Evolutionary conservation across 2,329 filamentous ascomycete genomes (phyloP).

Genomic region (Fusarium sterilihyphosum): DNA sequence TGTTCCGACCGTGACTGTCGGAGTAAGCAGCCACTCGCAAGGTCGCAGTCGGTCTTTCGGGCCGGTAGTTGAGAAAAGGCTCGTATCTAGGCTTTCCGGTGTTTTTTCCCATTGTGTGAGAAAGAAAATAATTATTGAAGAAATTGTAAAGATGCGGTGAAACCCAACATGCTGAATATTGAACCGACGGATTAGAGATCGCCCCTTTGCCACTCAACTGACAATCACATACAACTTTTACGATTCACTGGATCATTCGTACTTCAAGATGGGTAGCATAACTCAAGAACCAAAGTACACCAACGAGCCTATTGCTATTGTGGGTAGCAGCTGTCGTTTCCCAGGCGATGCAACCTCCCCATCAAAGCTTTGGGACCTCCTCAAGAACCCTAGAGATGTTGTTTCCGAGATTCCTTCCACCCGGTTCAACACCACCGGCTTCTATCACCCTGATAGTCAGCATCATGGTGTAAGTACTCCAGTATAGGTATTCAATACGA

Average conservation of each 20-base stretch:
- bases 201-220: not conserved
- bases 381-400: not conserved
- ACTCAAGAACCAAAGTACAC: not conserved
- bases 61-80: not conserved
- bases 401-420: not conserved
- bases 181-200: not conserved
- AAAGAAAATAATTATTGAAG: too few species aligned
- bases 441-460: not conserved
- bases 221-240: not conserved
- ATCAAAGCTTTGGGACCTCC: constrained; percentile 15
- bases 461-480: not conserved
- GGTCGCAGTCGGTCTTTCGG: not conserved
- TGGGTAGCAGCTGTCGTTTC: constrained; percentile 16
- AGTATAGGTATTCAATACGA: too few species aligned
- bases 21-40: not conserved
- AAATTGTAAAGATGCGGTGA: not conserved
- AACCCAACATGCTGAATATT: not conserved
- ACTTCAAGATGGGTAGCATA: not conserved
- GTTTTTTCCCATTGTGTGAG: too few species aligned
- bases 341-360: constrained; percentile 5
- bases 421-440: not conserved
- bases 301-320: constrained; percentile 21
- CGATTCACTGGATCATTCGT: not conserved
- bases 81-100: not conserved
- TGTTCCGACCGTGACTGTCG: not conserved